Evolutionary conservation across 345 rosid genomes (phyloP).

Genomic region (Raphanus raphanistrum): DNA sequence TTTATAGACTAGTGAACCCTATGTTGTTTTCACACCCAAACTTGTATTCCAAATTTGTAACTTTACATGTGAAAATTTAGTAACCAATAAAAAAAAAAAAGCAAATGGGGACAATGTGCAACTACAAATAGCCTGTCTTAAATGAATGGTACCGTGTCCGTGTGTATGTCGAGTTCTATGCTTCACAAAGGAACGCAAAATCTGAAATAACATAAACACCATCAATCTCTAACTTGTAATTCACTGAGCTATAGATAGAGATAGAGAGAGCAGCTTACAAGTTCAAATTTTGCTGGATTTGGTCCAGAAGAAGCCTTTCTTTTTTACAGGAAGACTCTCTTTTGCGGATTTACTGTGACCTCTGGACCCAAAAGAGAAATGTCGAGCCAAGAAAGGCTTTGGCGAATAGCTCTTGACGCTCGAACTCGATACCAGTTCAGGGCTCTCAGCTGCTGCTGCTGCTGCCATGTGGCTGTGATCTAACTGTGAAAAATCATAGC

Average conservation of each 20-base stretch:
- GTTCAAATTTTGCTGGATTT: slow-evolving; percentile 76
- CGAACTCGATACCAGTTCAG: slow-evolving; percentile 60
- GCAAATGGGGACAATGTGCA: slow-evolving; percentile 24
- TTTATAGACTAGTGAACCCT: slow-evolving; percentile 1
- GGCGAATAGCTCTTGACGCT: slow-evolving; percentile 55
- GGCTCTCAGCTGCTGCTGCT: slow-evolving; percentile 48
- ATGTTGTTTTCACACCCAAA: background rate
- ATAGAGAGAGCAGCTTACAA: slow-evolving; percentile 18
- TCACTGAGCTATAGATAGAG: background rate
- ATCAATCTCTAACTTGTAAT: background rate
- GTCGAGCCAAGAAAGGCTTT: slow-evolving; percentile 70
- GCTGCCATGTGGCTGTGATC: slow-evolving; percentile 40
- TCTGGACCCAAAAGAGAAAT: slow-evolving; percentile 78
- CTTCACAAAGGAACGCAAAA: slow-evolving; percentile 23
- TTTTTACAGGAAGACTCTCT: slow-evolving; percentile 55
- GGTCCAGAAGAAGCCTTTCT: slow-evolving; percentile 87
- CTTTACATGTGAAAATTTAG: slow-evolving; percentile 32
- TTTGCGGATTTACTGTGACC: slow-evolving; percentile 43
- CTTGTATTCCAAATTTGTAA: slow-evolving; percentile 22
- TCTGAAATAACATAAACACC: slow-evolving; percentile 37
- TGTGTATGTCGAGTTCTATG: slow-evolving; percentile 24
- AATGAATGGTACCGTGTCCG: slow-evolving; percentile 17
- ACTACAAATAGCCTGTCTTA: slow-evolving; percentile 19
- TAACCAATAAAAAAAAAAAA: background rate
- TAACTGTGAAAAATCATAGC: slow-evolving; percentile 43